phyloP scores from a whole-genome alignment of 2,329 filamentous ascomycete species.

The Trichophyton mentagrophytes region DNA sequence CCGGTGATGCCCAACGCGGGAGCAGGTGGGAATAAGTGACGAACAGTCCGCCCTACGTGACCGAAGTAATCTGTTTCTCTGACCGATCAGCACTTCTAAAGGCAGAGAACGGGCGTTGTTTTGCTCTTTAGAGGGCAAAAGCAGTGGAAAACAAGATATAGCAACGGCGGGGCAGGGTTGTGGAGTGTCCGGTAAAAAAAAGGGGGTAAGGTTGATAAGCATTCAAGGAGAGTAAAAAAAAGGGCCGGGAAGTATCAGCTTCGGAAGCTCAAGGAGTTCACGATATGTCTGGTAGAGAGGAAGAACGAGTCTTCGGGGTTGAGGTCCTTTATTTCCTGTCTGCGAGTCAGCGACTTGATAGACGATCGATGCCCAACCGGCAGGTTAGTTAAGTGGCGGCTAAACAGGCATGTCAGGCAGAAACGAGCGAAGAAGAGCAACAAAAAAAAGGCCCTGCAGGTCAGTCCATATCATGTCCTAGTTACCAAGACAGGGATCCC shows the following conservation, averaged over 20 bases:
- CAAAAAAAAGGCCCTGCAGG: background rate
- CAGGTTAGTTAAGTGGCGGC: background rate
- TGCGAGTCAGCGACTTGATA: background rate
- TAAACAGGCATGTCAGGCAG: slow-evolving; percentile 1
- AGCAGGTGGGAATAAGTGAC: background rate
- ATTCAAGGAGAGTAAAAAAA: background rate
- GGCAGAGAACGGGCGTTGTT: background rate
- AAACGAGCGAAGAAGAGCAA: background rate
- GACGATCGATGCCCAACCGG: background rate
- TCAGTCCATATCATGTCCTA: background rate
- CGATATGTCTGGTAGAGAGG: background rate
- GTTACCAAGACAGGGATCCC: background rate
- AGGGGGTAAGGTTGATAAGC: background rate
- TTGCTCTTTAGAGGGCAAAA: background rate
- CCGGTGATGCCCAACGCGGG: background rate
- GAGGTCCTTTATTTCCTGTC: background rate
- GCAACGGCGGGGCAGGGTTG: background rate
- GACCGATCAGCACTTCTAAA: background rate
- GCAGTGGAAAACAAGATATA: background rate
- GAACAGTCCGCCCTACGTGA: background rate
- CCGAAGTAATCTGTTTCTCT: background rate
- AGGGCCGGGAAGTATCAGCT: background rate
- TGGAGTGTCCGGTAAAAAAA: background rate
- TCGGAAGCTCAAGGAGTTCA: background rate
- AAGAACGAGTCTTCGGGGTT: background rate